Evolutionary conservation across 1,284 basidiomycete genomes (phyloP), one percentile per base, ranked within the genome.

Genomic region (Abortiporus biennis): DNA sequence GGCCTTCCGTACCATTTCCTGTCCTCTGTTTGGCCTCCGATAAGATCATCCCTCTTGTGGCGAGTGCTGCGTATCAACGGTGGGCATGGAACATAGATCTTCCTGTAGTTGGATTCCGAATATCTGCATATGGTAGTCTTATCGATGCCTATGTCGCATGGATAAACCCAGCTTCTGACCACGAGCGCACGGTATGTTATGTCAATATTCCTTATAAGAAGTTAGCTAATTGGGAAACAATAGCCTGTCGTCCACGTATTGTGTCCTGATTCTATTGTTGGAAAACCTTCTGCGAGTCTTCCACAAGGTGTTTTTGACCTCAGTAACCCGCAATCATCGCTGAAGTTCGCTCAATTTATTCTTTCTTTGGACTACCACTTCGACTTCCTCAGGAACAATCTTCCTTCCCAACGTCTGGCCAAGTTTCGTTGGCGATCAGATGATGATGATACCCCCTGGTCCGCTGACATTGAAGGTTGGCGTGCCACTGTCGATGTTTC

Each of bases 61-160:
- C 42, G 5, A 44, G 42, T 19, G 21, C 19, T 30, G 24, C 40
- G 13, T 44, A 32, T 36, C 42, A 40, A 16, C 36, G 42, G 11
- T 17, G 8, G 6, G 38, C 38, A 2, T 44, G 42, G 38, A 27
- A 27, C 16, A 44, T 44, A 19, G 25, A 32, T 15, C 2, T 24
- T 4, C 42, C 42, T 6, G 27, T 44, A 12, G 20, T 40, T 17
- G 42, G 40, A 13, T 17, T 44, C 16, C 15, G 22, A n/a, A n/a
- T 31, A 8, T 31, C 25, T 27, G 15, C 15, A 6, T 29, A 13
- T 23, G 24, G 15, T 31, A 15, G 31, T 21, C 5, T 29, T 23
- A 16, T 39, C n/a, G 27, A 25, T 21, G 22, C 40, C 21, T 25
- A 24, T 32, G 22, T 44, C n/a, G 42, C 13, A 13, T 44, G 42